These are phyloP conservation scores for Trypanosoma congolense DNA, from an alignment of 208 protist species.

Conservation along the genomic window DNA sequence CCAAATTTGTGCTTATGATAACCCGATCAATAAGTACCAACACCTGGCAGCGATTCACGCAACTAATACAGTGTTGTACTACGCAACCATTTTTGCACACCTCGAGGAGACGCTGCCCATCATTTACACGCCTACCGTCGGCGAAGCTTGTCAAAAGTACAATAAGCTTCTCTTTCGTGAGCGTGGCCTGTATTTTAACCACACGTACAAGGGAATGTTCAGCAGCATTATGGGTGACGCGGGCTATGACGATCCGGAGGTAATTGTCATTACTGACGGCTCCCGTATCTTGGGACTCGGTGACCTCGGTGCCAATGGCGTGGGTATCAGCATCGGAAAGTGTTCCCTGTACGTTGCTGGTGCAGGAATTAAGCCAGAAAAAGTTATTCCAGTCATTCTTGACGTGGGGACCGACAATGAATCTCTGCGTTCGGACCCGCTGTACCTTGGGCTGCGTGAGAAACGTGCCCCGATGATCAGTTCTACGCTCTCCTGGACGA, in stretches of 20 bases:
- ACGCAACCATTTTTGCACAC: constrained; percentile 69
- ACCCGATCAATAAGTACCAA: constrained; percentile 84
- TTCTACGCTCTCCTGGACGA: constrained; percentile 87
- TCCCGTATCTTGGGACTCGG: constrained; percentile 94
- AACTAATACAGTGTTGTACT: constrained; percentile 78
- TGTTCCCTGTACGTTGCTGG: constrained; percentile 89
- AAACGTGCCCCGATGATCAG: constrained; percentile 31
- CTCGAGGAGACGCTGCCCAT: constrained; percentile 71
- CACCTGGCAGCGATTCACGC: constrained; percentile 59
- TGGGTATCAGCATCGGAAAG: constrained; percentile 95
- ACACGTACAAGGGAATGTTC: constrained; percentile 78
- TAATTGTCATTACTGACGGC: constrained; percentile 96
- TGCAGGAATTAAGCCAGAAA: constrained; percentile 77
- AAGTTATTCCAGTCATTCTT: constrained; percentile 82
- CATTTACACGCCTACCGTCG: constrained; percentile 90
- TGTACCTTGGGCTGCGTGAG: constrained; percentile 71
- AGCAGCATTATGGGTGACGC: constrained; percentile 74
- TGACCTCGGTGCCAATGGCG: constrained; percentile 92
- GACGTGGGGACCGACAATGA: constrained; percentile 88
- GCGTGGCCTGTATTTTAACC: constrained; percentile 89
- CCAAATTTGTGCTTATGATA: constrained; percentile 65
- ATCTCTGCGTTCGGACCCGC: constrained; percentile 42
- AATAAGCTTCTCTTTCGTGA: constrained; percentile 70
- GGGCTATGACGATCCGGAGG: constrained; percentile 63
- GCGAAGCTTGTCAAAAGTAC: constrained; percentile 91